A percentile compares a stretch with the other conserved stretches of the same genome.
These are phyloP conservation scores for Carex cristatella DNA, from an alignment of 176 grass and related monocot species.

Conservation along the genomic window DNA sequence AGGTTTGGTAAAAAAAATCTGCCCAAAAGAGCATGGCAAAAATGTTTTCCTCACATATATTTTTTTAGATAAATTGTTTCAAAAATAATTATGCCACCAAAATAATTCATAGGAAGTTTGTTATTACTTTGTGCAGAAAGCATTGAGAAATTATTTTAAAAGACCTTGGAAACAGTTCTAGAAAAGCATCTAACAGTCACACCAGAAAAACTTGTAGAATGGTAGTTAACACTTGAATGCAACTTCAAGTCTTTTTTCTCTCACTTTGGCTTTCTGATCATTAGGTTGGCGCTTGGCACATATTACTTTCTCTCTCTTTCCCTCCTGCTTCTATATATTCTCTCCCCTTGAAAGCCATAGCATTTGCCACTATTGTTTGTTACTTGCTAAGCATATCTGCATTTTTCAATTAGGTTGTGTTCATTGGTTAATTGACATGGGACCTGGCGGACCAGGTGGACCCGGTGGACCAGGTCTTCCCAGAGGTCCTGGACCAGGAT, in stretches of 20 bases:
- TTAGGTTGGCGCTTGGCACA: neutral
- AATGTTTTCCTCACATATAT: neutral
- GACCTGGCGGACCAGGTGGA: slow-evolving; percentile 20
- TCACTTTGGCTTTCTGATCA: slow-evolving; percentile 7
- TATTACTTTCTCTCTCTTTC: neutral
- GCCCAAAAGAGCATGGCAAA: neutral
- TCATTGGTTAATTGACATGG: neutral
- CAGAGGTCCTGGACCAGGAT: slow-evolving; percentile 34
- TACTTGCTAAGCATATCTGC: neutral
- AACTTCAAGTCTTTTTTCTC: neutral
- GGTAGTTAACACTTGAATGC: neutral
- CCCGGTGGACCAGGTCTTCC: slow-evolving; percentile 17
- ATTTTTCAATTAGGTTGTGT: neutral
- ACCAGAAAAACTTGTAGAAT: slow-evolving; percentile 16
- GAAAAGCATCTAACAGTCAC: neutral
- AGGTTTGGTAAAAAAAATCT: neutral
- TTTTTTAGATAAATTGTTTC: neutral
- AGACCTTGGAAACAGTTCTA: slow-evolving; percentile 2
- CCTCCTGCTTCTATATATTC: neutral
- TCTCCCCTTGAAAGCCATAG: neutral
- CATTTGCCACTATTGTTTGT: neutral
- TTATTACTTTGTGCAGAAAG: neutral
- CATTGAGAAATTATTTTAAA: neutral
- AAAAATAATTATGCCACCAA: neutral
- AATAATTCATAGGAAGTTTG: neutral